A percentile compares a stretch with the other conserved stretches of the same genome.
Evolutionary conservation across 73 alveolate genomes (phyloP).

Genomic region (Loxodes magnus): DNA sequence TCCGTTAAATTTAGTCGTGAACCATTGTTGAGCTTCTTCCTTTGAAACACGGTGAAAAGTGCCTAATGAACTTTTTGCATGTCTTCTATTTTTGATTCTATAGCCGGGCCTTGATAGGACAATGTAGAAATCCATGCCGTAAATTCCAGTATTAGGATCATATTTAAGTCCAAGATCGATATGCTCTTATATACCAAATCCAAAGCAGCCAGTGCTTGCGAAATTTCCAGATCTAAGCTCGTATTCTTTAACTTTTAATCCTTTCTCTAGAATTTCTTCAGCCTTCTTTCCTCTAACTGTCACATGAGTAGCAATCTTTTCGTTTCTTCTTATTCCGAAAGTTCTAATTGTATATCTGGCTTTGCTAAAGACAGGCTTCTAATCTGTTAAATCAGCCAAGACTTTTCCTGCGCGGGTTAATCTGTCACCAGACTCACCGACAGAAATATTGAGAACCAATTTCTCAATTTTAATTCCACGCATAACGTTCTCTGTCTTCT

Average conservation of each 20-base stretch:
- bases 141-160: slow-evolving; percentile 50
- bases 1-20: slow-evolving; percentile 21
- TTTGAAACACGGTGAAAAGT: slow-evolving; percentile 36
- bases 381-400: no score
- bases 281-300: no score
- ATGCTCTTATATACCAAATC: slow-evolving; percentile 49
- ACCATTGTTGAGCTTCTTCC: slow-evolving; percentile 59
- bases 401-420: slow-evolving; percentile 58
- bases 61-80: slow-evolving; percentile 35
- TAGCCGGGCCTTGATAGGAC: slow-evolving; percentile 50
- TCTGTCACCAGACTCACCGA: slow-evolving; percentile 56
- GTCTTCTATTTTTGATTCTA: slow-evolving; percentile 44
- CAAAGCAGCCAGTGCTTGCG: slow-evolving; percentile 28
- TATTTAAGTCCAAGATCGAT: slow-evolving; percentile 56
- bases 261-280: slow-evolving; percentile 56
- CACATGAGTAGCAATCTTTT: slow-evolving; percentile 62
- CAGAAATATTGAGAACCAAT: slow-evolving; percentile 48
- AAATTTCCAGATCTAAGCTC: slow-evolving; percentile 48
- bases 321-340: slow-evolving; percentile 53
- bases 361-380: no score
- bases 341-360: slow-evolving; percentile 55
- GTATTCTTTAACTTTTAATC: slow-evolving; percentile 55
- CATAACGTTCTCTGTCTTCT: slow-evolving; percentile 43
- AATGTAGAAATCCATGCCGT: slow-evolving; percentile 69
- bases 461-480: slow-evolving; percentile 49